These are phyloP conservation scores for Metschnikowia corniflorae DNA, from an alignment of 805 yeast genomes.

Conservation along the genomic window DNA sequence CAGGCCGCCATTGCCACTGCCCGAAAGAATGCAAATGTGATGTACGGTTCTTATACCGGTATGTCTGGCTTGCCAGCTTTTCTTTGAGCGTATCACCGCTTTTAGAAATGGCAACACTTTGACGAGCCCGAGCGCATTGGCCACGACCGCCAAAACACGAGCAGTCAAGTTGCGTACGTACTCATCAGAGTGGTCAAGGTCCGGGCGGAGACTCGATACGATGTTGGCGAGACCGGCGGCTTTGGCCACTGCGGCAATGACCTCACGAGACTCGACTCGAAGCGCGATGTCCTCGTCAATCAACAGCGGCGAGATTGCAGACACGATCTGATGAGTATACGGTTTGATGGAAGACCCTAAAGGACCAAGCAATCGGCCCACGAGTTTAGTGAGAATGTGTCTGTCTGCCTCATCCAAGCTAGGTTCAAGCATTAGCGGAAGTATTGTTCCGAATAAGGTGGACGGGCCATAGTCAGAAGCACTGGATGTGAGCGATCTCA, in stretches of 20 bases:
- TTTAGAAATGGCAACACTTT: constrained; percentile 71
- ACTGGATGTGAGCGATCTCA: constrained; percentile 61
- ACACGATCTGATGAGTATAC: constrained; percentile 64
- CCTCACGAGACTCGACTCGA: constrained; percentile 74
- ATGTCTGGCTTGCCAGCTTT: constrained; percentile 78
- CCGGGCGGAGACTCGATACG: constrained; percentile 76
- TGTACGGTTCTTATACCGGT: constrained; percentile 78
- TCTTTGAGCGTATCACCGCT: constrained; percentile 74
- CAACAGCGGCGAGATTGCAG: constrained; percentile 73
- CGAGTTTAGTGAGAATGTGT: constrained; percentile 72
- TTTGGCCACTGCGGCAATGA: constrained; percentile 67
- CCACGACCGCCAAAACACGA: constrained; percentile 78
- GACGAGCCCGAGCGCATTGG: constrained; percentile 72
- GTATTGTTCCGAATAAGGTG: constrained; percentile 60
- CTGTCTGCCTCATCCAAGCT: constrained; percentile 77
- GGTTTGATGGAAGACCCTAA: constrained; percentile 68
- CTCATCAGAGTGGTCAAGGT: constrained; percentile 79
- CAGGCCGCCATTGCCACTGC: constrained; percentile 46
- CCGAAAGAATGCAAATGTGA: constrained; percentile 65
- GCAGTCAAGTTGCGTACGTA: constrained; percentile 73
- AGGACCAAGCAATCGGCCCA: constrained; percentile 64
- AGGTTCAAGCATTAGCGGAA: constrained; percentile 74
- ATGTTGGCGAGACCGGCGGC: constrained; percentile 81
- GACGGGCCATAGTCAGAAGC: constrained; percentile 68
- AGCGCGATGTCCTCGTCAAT: constrained; percentile 77